These are phyloP conservation scores for Penicillium ochrochloron DNA, from an alignment of 495 filamentous ascomycete genomes.

Conservation along the genomic window DNA sequence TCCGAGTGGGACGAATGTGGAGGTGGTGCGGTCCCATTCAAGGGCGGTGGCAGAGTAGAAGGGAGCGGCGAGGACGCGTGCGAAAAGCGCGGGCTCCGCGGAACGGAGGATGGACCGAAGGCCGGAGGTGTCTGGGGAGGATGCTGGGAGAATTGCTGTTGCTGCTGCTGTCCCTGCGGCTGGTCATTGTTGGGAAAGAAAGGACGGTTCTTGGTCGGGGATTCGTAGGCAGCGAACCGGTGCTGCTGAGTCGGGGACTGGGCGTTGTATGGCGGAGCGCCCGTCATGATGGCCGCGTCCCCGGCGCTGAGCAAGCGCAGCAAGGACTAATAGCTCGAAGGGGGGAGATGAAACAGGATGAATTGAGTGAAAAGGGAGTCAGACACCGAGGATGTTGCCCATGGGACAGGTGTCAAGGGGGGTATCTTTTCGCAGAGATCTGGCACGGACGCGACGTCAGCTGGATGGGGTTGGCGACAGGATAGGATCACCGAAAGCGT, in stretches of 20 bases:
- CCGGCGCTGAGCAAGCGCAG: conserved; percentile 35
- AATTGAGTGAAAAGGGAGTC: conserved; percentile 26
- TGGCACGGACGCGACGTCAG: conserved; percentile 38
- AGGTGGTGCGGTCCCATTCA: conserved; percentile 56
- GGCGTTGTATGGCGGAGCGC: conserved; percentile 52
- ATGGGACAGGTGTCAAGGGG: conserved; percentile 35
- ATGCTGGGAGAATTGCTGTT: conserved; percentile 47
- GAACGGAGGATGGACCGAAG: conserved; percentile 57
- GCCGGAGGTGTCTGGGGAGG: conserved; percentile 59
- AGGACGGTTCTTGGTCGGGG: conserved; percentile 54
- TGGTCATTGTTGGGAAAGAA: conserved; percentile 62
- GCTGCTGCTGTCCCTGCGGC: conserved; percentile 23
- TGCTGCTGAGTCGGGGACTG: conserved; percentile 51
- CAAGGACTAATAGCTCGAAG: conserved; percentile 12
- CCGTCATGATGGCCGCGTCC: conserved; percentile 53
- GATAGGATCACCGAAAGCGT: conserved; percentile 15
- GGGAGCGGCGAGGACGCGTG: conserved; percentile 58
- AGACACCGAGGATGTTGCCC: conserved; percentile 18
- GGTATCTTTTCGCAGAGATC: conserved; percentile 19
- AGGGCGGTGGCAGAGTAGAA: conserved; percentile 51
- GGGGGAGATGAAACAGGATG: conserved; percentile 18
- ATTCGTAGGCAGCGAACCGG: conserved; percentile 45
- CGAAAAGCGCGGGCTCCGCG: conserved; percentile 57
- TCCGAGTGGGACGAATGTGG: conserved; percentile 48
- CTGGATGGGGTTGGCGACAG: conserved; percentile 11